Base-by-base conservation (phyloP, 2,329 filamentous ascomycete species). In the Pleoardoris graminearum region DNA sequence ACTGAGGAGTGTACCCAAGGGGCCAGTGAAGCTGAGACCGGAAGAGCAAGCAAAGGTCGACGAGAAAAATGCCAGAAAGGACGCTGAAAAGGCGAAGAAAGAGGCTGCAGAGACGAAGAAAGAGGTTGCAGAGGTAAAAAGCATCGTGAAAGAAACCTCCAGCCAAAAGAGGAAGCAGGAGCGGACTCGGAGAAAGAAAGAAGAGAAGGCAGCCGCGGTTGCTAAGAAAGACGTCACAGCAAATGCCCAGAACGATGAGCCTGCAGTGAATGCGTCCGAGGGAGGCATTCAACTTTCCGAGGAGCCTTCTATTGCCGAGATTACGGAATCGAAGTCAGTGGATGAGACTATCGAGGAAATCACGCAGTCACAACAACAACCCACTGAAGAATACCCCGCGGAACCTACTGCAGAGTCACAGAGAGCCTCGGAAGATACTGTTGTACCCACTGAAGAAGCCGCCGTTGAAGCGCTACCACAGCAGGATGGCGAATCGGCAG, bases 1-100 rank as follows among this genome's bases (percentile, higher is more conserved):
- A 54, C 68, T 97, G 72, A 82, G 92, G 56, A 89, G 83, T 52
- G 82, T 83, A 3, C 93, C 93, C 0, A 88, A 86, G 0, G 91
- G 96, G 71, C 92, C 91, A 72, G 73, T 82, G 1, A 69, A 92
- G 50, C 93, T 93, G 35, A 68, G 53, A 29, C 60, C 61, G 12
- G 61, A 54, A 5, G 60, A 69, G 27, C 46, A 57, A 21, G 43
- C 55, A 25, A 39, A 29, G 17, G 17, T 11, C 17, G 41, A 33
- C n/a, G 22, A 10, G 21, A 16, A 19, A 38, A 16, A 56, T 25
- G 32, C 48, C 21, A 32, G 12, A 25, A 37, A 36, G 30, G 14
- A 19, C 8, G 30, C 16, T 4, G 19, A 36, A 25, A n/a, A 27
- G 6, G 29, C 38, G 10, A 38, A 43, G 25, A 43, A 32, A 7